phyloP scores from a whole-genome alignment of 805 yeast genomes.

The Spathaspora sp. region DNA sequence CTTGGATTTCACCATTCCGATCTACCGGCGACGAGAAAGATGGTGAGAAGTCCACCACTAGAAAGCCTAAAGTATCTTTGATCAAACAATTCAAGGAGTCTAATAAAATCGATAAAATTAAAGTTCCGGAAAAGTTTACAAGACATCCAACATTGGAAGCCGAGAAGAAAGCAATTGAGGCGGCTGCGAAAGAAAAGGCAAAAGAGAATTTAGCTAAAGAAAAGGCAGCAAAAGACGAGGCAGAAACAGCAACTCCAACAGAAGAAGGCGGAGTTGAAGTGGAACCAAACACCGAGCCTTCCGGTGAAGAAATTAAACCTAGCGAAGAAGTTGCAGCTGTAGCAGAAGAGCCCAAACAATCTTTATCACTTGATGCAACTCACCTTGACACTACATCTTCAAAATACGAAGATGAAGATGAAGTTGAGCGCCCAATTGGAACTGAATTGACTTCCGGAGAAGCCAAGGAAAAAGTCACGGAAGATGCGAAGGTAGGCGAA shows the following conservation, averaged over 20 bases:
- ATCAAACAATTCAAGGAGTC: conserved; percentile 31
- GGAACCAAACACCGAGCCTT: conserved; percentile 7
- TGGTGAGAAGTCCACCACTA: conserved; percentile 9
- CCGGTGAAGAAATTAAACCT: conserved; percentile 4
- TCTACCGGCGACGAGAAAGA: conserved; percentile 1
- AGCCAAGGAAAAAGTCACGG: too few species aligned
- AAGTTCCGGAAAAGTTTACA: conserved; percentile 39
- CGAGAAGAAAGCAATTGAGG: conserved; percentile 30
- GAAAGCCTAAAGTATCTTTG: conserved; percentile 22
- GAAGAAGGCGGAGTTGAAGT: conserved; percentile 20
- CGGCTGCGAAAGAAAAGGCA: conserved; percentile 30
- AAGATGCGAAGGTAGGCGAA: conserved; percentile 9
- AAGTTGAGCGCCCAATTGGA: conserved; percentile 2
- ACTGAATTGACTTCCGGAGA: conserved; percentile 10
- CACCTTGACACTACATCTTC: conserved; percentile 4
- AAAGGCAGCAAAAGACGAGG: conserved; percentile 9
- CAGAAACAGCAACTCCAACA: conserved; percentile 17
- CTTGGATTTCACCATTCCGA: conserved; percentile 45
- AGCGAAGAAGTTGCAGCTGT: conserved; percentile 10
- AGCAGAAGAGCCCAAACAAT: conserved; percentile 8
- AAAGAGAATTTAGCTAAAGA: conserved; percentile 18
- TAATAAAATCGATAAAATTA: conserved; percentile 28
- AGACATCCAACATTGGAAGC: conserved; percentile 37
- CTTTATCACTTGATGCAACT: conserved; percentile 3
- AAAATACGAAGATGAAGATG: background rate